Base-by-base conservation (phyloP, 2,329 filamentous ascomycete species). In the Talaromyces piceae region DNA sequence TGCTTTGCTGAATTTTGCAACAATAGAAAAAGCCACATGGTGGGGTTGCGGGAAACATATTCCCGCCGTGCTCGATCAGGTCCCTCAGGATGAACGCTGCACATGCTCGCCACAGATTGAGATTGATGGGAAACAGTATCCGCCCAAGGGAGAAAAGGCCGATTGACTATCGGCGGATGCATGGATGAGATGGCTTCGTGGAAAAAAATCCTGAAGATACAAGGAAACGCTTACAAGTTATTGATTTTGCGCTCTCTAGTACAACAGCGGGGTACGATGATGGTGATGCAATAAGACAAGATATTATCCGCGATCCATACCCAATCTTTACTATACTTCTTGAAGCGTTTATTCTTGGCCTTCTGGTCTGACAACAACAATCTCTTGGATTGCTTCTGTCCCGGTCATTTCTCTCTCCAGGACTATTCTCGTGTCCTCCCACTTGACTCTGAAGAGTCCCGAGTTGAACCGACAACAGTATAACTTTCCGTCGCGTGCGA, bases 401-500 rank as follows among this genome's bases (percentile, higher is more conserved):
- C 58, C 58, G 20, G 73, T 48, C 23, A 65, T 65, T 4, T 70
- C 61, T 0, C 60, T 56, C 48, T 73, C 65, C 31, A 83, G 48
- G 1, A 77, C 62, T 4, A 54, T 57, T 51, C 67, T 69, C 0
- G 78, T 80, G 28, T 66, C 60, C 50, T 68, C 62, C 81, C 81
- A 84, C 11, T 72, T 66, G 23, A 83, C 77, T 0, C 64, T 67
- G 60, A 84, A 84, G 28, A 76, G 62, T 0, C 78, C 80, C 23
- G 77, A 76, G 58, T 83, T 83, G 56, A 84, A 79, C 52, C 72
- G 73, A 56, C 77, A 78, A 50, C 77, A 75, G 53, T 72, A 72
- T 0, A 81, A 55, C 13, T 66, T 65, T 4, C 57, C 58, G 0
- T 69, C 59, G 22, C 53, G 51, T 48, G 16, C 57, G 3, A 22